Base-by-base conservation (phyloP, 1,284 basidiomycete species). In the Austroboletus novae-zelandiae region DNA sequence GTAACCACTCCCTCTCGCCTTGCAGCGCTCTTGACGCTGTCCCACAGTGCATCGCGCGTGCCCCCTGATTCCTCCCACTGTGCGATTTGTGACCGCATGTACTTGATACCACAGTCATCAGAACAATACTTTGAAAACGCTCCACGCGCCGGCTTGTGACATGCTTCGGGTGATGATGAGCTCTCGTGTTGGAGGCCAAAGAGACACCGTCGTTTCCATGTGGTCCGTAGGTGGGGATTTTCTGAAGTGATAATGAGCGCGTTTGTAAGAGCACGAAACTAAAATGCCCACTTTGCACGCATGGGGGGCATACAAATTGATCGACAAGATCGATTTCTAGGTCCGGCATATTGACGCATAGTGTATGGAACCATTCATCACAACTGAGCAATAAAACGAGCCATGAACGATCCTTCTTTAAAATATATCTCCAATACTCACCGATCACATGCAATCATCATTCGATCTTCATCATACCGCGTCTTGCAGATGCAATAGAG, bases 381-480 rank as follows among this genome's bases (percentile, higher is more conserved):
- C 91, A 93, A 29, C 89, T 91, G 57, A 47, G 4, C 32, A 9
- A 29, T 40, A 45, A 32, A 30, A 42, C 49, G 43, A 54, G 57
- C 37, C n/a, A 18, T 17, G 13, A 35, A 31, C 17, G 0, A 23
- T 1, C 25, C 25, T 40, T 17, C 23, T 10, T 42, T 40, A 40
- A 30, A 34, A 25, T 25, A 32, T 6, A 27, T 42, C 31, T 46
- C 9, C 18, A 8, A 45, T 40, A 65, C 77, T 40, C 57, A 90
- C 89, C 83, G 78, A 71, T 94, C 91, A 64, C 91, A 93, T n/a
- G 89, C 90, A 65, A 94, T 92, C 91, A 94, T 93, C 51, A 85
- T 78, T 53, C 78, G 74, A 62, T 90, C 87, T 63, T 91, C 88
- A 56, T 93, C 86, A 57, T 93, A 92, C 56, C 74, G 77, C 20